Evolutionary conservation across 2,329 filamentous ascomycete species (phyloP).

Genomic region (Hawksworthiomyces lignivorus): DNA sequence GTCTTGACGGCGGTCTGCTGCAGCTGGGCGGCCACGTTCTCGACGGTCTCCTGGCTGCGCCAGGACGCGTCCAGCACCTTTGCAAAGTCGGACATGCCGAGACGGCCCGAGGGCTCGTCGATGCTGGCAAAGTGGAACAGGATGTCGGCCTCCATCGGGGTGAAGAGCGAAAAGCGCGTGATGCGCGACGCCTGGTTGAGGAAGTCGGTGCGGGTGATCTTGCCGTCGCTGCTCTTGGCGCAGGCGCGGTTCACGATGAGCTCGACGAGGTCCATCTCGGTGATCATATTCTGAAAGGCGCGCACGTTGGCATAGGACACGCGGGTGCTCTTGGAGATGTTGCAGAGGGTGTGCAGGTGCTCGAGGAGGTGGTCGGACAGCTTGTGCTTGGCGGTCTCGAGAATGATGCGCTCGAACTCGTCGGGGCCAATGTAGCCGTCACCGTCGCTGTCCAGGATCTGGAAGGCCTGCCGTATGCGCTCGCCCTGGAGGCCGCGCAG

Average conservation of each 20-base stretch:
- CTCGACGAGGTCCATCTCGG: constrained; percentile 96
- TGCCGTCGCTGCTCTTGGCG: constrained; percentile 74
- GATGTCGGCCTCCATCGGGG: constrained; percentile 97
- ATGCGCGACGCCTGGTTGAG: constrained; percentile 85
- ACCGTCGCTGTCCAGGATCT: constrained; percentile 79
- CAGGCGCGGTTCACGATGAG: constrained; percentile 84
- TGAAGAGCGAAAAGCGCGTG: constrained; percentile 92
- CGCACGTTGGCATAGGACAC: constrained; percentile 97
- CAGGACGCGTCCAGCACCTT: constrained; percentile 94
- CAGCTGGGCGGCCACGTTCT: constrained; percentile 33
- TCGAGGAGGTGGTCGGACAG: constrained; percentile 91
- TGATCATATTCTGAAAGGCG: constrained; percentile 96
- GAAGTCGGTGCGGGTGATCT: constrained; percentile 91
- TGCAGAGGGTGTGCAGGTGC: constrained; percentile 87
- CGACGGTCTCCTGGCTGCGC: constrained; percentile 53
- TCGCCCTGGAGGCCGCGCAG: constrained; percentile 92
- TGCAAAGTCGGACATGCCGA: constrained; percentile 77
- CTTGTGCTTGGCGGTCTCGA: constrained; percentile 89
- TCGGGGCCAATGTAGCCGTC: constrained; percentile 94
- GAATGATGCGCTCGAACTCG: constrained; percentile 94
- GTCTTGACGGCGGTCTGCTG: constrained; percentile 32
- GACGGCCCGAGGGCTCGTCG: constrained; percentile 77
- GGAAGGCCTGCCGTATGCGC: constrained; percentile 90
- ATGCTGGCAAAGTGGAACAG: constrained; percentile 96
- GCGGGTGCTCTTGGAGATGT: constrained; percentile 84